Base-by-base conservation (phyloP, 2,329 filamentous ascomycete species). In the Mollisiaceae sp. region DNA sequence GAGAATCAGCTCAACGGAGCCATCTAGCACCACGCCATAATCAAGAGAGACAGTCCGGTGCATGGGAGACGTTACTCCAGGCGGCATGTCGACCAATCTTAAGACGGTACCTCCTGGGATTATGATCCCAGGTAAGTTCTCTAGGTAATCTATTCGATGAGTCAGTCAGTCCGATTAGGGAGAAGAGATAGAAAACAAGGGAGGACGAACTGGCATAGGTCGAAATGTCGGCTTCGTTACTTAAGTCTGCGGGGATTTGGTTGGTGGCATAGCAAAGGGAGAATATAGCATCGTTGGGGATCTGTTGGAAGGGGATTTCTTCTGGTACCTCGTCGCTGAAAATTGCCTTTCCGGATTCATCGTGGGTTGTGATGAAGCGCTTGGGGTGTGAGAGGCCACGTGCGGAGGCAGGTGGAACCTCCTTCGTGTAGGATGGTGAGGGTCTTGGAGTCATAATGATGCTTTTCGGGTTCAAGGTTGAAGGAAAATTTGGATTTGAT, bases 21-120 rank as follows among this genome's bases (percentile, higher is more conserved):
- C 73, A 32, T 71, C 70, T n/a, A 75, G 20, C 3, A 74, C 72
- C 45, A 74, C 68, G 0, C 73, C 70, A 59, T 73, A 75, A 60
- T 75, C 73, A 8, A 75, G 45, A 11, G 57, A 65, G 2, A 70
- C 60, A 4, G 73, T 75, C 12, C 72, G 60, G 47, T 75, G 72
- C 71, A 74, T 75, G 0, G 70, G 70, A 8, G 60, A 65, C n/a
- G 50, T 54, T 8, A 63, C 60, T 8, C 68, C 69, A 2, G 73
- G 73, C 5, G 52, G 58, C 55, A 75, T 69, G 52, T 75, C 72
- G 32, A 73, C 72, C 11, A 64, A 15, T 36, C 73, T 60, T 1
- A 73, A 36, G 1, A 73, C 69, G 14, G 67, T 69, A 8, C 71
- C 71, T 18, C 67, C 67, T 1, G 70, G 69, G 24, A 71, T 71